Conservation (phyloP, 768 basidiomycete genomes). For the Daedaleopsis nitida region DNA sequence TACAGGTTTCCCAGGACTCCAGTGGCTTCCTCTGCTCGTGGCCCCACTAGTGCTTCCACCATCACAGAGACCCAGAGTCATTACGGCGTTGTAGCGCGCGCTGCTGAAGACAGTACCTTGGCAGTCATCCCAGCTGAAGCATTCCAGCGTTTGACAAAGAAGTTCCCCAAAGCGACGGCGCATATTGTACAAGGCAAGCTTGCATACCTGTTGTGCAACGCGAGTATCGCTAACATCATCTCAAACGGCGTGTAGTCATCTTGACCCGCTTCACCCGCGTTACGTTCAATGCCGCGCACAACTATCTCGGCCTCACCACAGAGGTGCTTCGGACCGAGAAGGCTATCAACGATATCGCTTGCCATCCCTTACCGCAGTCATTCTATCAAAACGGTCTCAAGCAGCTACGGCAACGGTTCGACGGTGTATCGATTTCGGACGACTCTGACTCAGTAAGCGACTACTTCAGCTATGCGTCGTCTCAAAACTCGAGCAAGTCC, state of each 20-base stretch:
- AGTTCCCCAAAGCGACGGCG: constrained; percentile 95
- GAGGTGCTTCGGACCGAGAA: constrained; percentile 97
- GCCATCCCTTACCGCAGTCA: constrained; percentile 86
- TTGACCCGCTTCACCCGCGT: constrained; percentile 95
- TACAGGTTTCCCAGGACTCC: constrained; percentile 11
- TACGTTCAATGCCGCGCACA: constrained; percentile 96
- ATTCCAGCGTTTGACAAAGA: constrained; percentile 90
- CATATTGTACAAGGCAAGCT: constrained; percentile 84
- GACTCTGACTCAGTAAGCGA: constrained; percentile 53
- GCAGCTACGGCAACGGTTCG: constrained; percentile 88
- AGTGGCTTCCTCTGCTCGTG: constrained; percentile 1
- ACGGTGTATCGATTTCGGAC: constrained; percentile 46
- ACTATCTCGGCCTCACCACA: constrained; percentile 91
- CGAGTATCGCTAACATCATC: too few species aligned
- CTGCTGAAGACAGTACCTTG: constrained; percentile 90
- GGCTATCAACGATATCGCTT: constrained; percentile 95
- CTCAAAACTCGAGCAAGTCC: constrained; percentile 25
- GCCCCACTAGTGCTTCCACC: constrained; percentile 2
- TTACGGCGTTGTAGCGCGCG: constrained; percentile 86
- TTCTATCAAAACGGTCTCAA: constrained; percentile 95
- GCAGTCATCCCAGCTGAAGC: constrained; percentile 99
- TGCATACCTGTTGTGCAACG: constrained; percentile 23
- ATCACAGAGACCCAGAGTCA: constrained; percentile 36
- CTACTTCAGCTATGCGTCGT: constrained; percentile 45
- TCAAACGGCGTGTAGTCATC: constrained; percentile 54